phyloP scores from a whole-genome alignment of 108 stramenopile species.

The Pseudonitzschia delicatissima region DNA sequence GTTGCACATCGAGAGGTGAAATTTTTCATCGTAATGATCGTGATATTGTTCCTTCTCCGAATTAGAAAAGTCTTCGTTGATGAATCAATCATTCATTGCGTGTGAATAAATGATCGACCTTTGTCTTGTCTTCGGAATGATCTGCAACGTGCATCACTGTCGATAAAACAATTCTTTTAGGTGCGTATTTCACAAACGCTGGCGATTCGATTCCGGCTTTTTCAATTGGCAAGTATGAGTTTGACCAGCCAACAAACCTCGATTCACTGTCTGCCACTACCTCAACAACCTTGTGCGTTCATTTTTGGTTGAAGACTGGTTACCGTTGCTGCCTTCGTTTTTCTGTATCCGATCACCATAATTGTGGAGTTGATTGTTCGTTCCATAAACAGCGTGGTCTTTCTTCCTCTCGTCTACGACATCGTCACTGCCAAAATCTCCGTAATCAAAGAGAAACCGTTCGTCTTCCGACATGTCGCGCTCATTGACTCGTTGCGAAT shows the following conservation, averaged over 20 bases:
- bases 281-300: slow-evolving; percentile 3
- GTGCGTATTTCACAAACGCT: too few relatives aligned
- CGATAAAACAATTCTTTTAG: too few relatives aligned
- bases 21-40: too few relatives aligned
- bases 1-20: too few relatives aligned
- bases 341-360: background rate
- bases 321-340: background rate
- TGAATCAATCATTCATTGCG: too few relatives aligned
- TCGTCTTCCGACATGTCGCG: slow-evolving; percentile 31
- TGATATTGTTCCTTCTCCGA: too few relatives aligned
- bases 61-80: too few relatives aligned
- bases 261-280: background rate
- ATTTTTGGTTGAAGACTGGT: background rate
- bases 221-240: too few relatives aligned
- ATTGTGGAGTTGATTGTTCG: background rate
- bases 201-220: too few relatives aligned
- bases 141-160: too few relatives aligned
- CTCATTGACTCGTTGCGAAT: background rate
- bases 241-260: background rate
- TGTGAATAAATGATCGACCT: too few relatives aligned
- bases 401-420: background rate
- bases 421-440: slow-evolving; percentile 24
- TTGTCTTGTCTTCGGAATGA: too few relatives aligned
- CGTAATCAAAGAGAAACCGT: slow-evolving; percentile 32
- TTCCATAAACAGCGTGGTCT: background rate